Base-by-base conservation (phyloP, 2,329 filamentous ascomycete species). In the Colletotrichum gloeosporioides region DNA sequence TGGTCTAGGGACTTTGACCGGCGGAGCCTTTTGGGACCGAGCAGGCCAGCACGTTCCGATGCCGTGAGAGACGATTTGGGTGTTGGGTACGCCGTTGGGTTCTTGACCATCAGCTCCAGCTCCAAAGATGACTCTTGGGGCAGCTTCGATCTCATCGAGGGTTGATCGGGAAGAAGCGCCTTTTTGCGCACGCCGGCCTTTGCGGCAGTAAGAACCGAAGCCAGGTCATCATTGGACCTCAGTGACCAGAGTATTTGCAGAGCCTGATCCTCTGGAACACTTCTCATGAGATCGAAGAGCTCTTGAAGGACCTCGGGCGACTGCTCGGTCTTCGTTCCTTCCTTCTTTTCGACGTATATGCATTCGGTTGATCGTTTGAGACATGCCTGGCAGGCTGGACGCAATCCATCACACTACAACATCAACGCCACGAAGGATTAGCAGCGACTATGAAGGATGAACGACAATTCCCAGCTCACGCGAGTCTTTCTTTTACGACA, bases 71-170 rank as follows among this genome's bases (percentile, higher is more conserved):
- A 69, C 6, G n/a, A 31, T 15, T 66, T 18, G 13, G 53, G 69
- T 1, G 78, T 49, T 2, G 73, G 44, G 66, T 83, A 83, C 0
- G 78, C 77, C 27, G 75, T 76, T 2, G 80, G 78, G 34, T 81
- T 79, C 31, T 80, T 78, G 49, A 77, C 68, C 77, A 80, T 81
- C 34, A 82, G 77, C 44, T 82, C 81, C 13, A 76, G 72, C 25
- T 79, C 79, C 8, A 80, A 27, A 53, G 73, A 64, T 13, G 53
- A 77, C 8, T 32, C 69, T n/a, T 61, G 32, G 6, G 62, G 27
- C 10, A 44, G 44, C 44, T 36, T 61, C 8, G 29, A 32, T n/a
- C 44, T 22, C 57, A 34, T 16, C 34, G 29, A 7, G 16, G 49
- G 25, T 9, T 69, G 31, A 4, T 69, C 39, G 2, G 63, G 59